A percentile compares a stretch with the other conserved stretches of the same genome.
These are phyloP conservation scores for Ustilago tritici DNA, from an alignment of 1,284 basidiomycete species.

Conservation along the genomic window DNA sequence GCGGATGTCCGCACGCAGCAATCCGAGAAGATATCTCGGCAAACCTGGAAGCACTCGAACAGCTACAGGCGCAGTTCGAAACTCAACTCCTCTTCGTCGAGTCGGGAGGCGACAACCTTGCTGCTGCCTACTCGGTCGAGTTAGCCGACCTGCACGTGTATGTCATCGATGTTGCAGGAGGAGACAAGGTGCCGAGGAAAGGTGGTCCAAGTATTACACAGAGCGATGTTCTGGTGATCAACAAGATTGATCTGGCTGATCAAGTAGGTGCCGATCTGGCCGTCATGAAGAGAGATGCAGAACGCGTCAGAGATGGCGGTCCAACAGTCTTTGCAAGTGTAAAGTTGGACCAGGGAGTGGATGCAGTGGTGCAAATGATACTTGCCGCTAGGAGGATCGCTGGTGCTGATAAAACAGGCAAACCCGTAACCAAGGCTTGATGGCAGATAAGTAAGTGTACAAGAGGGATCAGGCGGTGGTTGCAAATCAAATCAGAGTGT, in stretches of 20 bases:
- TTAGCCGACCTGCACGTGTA: conserved; percentile 89
- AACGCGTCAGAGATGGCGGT: conserved; percentile 90
- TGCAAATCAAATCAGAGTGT: neutral
- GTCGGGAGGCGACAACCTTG: conserved; percentile 94
- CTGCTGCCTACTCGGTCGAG: conserved; percentile 93
- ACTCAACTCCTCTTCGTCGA: conserved; percentile 81
- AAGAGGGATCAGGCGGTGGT: neutral
- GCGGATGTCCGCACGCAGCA: conserved; percentile 69
- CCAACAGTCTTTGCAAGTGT: conserved; percentile 93
- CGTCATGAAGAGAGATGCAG: conserved; percentile 94
- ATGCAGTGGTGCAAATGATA: conserved; percentile 85
- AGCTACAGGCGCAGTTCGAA: conserved; percentile 83
- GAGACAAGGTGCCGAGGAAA: conserved; percentile 97
- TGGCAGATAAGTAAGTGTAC: neutral
- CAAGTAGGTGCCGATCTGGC: conserved; percentile 92
- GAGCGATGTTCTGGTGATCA: conserved; percentile 92
- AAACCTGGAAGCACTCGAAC: conserved; percentile 93
- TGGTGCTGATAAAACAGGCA: conserved; percentile 69
- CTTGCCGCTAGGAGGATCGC: conserved; percentile 84
- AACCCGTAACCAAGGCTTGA: conserved; percentile 3
- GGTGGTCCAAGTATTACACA: conserved; percentile 87
- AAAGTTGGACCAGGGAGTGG: conserved; percentile 82
- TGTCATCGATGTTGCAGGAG: conserved; percentile 79
- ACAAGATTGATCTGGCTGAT: conserved; percentile 80
- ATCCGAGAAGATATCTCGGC: conserved; percentile 92